Evolutionary conservation across 129 eudicot genomes (phyloP).

Genomic region (Helianthus annuus): DNA sequence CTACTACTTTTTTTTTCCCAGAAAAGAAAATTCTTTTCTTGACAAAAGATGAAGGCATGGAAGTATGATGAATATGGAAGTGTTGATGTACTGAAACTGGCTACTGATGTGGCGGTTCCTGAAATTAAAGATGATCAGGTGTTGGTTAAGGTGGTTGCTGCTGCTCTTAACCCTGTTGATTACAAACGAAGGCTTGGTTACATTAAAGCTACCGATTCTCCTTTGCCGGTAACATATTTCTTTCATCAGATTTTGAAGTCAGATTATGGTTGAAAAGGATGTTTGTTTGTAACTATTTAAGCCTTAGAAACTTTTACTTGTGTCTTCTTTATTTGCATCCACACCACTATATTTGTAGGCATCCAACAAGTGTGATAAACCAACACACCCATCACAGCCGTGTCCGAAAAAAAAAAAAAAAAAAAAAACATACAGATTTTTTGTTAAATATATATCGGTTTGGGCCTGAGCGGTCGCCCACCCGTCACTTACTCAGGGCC

Average conservation of each 20-base stretch:
- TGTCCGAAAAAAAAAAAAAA: no score
- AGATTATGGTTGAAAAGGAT: neutral
- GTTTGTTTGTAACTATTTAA: neutral
- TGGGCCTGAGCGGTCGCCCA: no score
- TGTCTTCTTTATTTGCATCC: no score
- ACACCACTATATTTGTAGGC: no score
- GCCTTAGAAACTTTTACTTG: neutral
- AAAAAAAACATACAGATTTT: no score
- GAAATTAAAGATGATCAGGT: conserved; percentile 77
- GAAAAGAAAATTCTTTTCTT: neutral
- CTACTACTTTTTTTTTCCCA: neutral
- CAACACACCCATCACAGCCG: no score
- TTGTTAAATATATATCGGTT: no score
- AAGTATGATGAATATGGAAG: conserved; percentile 76
- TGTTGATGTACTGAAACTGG: conserved; percentile 71
- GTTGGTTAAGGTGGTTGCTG: conserved; percentile 77
- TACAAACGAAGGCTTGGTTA: conserved; percentile 73
- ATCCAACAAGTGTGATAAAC: no score
- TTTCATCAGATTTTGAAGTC: conserved; percentile 1
- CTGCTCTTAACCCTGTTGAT: conserved; percentile 94
- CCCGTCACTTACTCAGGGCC: no score
- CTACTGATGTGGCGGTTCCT: conserved; percentile 53
- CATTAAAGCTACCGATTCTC: conserved; percentile 82
- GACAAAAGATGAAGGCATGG: conserved; percentile 77
- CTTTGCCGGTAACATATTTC: conserved; percentile 67